These are phyloP conservation scores for Lactarius quietus DNA, from an alignment of 768 basidiomycete genomes.

Conservation along the genomic window DNA sequence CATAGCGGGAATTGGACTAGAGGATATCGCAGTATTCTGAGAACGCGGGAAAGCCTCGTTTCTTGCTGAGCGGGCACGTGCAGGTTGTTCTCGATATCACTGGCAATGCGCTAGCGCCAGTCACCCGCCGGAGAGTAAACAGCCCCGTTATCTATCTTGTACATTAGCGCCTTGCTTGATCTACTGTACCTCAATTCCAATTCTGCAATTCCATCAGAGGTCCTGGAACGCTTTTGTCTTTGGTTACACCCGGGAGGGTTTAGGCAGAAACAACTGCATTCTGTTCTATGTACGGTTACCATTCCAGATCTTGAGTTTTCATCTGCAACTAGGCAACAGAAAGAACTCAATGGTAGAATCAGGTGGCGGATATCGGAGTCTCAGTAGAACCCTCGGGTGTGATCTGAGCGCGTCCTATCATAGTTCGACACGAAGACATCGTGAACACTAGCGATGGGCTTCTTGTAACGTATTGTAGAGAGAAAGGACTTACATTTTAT, in stretches of 20 bases:
- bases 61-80: neutral
- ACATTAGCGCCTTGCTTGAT: neutral
- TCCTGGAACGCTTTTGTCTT: neutral
- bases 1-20: neutral
- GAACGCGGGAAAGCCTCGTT: neutral
- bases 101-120: neutral
- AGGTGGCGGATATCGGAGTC: neutral
- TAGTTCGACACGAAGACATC: neutral
- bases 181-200: neutral
- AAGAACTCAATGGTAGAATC: neutral
- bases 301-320: neutral
- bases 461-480: neutral
- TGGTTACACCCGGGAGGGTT: neutral
- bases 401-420: neutral
- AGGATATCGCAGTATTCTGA: neutral
- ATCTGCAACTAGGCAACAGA: neutral
- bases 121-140: neutral
- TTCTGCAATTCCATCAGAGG: neutral
- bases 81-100: neutral
- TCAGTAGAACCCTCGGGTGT: neutral
- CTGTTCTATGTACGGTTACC: neutral
- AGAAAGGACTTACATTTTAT: neutral
- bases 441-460: neutral
- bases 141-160: neutral
- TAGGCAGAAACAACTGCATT: neutral